Conservation (phyloP, 768 basidiomycete genomes). For the Panaeolus papilionaceus region DNA sequence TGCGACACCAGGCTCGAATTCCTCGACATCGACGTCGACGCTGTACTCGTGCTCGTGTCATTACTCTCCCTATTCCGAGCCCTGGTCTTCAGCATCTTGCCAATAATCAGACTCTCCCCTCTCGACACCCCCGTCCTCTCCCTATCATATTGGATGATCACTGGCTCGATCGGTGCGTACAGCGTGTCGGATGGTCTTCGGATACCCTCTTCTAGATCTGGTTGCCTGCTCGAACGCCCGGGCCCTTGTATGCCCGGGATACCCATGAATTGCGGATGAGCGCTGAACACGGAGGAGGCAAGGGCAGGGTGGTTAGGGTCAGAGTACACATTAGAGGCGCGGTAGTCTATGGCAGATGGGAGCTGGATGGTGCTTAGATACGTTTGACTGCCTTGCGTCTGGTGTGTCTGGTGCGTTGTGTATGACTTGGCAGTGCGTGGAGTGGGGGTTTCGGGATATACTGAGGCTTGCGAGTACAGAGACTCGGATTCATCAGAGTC, state of each 20-base stretch:
- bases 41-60: neutral
- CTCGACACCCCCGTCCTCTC: neutral
- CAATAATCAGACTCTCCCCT: constrained; percentile 5
- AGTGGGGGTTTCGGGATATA: neutral
- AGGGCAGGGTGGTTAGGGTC: neutral
- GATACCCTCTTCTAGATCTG: neutral
- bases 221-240: neutral
- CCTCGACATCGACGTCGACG: neutral
- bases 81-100: neutral
- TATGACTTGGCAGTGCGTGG: neutral
- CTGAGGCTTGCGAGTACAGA: neutral
- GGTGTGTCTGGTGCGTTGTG: neutral
- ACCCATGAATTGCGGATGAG: neutral
- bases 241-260: neutral
- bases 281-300: constrained; percentile 1
- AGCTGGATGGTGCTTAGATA: constrained; percentile 2
- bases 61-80: neutral
- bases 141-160: neutral
- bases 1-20: constrained; percentile 9
- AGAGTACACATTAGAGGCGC: neutral
- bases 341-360: neutral
- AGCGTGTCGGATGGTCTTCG: neutral
- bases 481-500: neutral
- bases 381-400: neutral
- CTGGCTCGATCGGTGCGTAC: neutral